Base-by-base conservation (phyloP, 345 rosid genomes). In the Citrus reticulata region DNA sequence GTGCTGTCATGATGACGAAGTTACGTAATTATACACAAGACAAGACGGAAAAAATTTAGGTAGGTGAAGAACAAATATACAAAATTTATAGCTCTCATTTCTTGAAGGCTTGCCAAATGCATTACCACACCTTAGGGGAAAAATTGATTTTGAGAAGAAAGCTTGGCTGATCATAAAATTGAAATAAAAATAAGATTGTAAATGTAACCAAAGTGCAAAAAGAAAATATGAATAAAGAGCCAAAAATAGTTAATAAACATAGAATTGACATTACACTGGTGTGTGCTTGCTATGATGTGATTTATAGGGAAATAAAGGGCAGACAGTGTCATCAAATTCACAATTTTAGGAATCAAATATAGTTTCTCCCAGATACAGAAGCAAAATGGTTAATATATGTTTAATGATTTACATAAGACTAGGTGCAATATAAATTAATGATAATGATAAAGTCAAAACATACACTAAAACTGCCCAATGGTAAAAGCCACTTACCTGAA, bases 401-500 rank as follows among this genome's bases (percentile, higher is more conserved):
- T 46, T 71, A 20, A 75, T 22, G 5, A 9, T 64, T 42, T 9
- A 30, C 10, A 17, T 46, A 63, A 30, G 64, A 64, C 55, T 30
- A 22, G 32, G 42, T 9, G 14, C 72, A 39, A 66, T 8, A 24
- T 30, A 70, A 54, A 62, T 34, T 30, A 67, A 25, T 19, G 59
- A 42, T 49, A 17, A 10, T 30, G 30, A 29, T 20, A 42, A 32
- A 22, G 29, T n/a, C 51, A 60, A 3, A 60, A 70, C n/a, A 27
- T 24, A 34, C 42, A 39, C 42, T 17, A 58, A 57, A 40, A 64
- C 54, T 72, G 13, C 75, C 65, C 29, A 62, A 67, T 66, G 68
- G 16, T 61, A 35, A 68, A 81, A 59, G 4, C 51, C 51, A 66
- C 89, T 84, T 81, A 92, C 93, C 87, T 27, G 30, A 42, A 42